A percentile compares a stretch with the other conserved stretches of the same genome.
Evolutionary conservation across 768 basidiomycete genomes (phyloP).

Genomic region (Suillus lakei): DNA sequence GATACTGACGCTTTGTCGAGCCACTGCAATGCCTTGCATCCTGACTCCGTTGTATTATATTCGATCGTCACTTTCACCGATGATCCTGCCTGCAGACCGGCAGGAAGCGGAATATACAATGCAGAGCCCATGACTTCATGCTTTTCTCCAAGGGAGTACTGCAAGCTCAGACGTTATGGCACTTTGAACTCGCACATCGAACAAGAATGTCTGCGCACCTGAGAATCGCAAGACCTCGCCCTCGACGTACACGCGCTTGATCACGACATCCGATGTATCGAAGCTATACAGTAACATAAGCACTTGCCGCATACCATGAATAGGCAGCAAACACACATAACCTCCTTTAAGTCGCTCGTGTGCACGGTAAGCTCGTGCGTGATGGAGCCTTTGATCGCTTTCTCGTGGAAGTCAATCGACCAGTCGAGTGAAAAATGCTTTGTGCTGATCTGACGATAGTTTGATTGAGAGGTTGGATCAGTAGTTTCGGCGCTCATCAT

Average conservation of each 20-base stretch:
- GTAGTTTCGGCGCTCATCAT: neutral
- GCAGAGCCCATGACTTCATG: constrained; percentile 82
- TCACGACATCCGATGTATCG: constrained; percentile 73
- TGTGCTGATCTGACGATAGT: constrained; percentile 71
- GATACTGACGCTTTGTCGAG: constrained; percentile 70
- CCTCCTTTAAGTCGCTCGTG: constrained; percentile 56
- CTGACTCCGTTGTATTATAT: constrained; percentile 76
- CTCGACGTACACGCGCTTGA: constrained; percentile 58
- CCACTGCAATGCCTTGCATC: constrained; percentile 83
- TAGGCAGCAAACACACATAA: constrained; percentile 51
- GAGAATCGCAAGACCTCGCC: constrained; percentile 45
- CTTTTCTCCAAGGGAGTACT: constrained; percentile 60
- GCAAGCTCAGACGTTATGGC: neutral
- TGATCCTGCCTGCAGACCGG: constrained; percentile 38
- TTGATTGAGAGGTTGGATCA: constrained; percentile 81
- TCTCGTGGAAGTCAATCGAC: constrained; percentile 71
- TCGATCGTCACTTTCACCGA: constrained; percentile 52
- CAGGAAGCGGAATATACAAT: constrained; percentile 61
- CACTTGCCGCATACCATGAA: neutral
- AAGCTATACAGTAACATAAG: constrained; percentile 51
- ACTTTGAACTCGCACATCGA: neutral
- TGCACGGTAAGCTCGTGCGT: constrained; percentile 63
- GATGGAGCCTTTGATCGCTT: constrained; percentile 67
- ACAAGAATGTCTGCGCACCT: constrained; percentile 42
- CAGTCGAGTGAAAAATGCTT: constrained; percentile 77